These are phyloP conservation scores for Pseudogymnoascus sp. DNA, from an alignment of 2,329 filamentous ascomycete genomes.

Conservation along the genomic window DNA sequence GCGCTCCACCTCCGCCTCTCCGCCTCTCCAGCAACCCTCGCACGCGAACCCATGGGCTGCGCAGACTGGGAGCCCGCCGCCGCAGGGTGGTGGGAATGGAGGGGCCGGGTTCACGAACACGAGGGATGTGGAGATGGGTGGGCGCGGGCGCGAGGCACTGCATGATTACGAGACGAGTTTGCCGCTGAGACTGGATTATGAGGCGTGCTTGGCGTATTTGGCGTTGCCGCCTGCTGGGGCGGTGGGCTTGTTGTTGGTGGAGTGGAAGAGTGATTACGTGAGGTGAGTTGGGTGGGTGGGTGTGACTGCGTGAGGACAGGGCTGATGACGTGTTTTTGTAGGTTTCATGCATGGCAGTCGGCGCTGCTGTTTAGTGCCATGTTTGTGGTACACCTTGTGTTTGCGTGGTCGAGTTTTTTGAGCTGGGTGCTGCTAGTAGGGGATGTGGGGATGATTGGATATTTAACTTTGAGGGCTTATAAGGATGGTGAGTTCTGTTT, in stretches of 20 bases:
- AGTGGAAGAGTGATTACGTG: constrained; percentile 96
- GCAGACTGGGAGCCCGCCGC: constrained; percentile 13
- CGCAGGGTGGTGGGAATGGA: constrained; percentile 15
- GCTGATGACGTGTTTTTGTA: constrained; percentile 29
- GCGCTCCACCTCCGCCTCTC: constrained; percentile 45
- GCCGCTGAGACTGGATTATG: constrained; percentile 77
- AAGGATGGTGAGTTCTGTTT: constrained; percentile 50
- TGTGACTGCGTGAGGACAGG: not conserved
- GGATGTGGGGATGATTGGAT: constrained; percentile 69
- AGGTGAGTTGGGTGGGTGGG: constrained; percentile 46
- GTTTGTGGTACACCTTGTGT: constrained; percentile 72
- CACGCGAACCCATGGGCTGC: constrained; percentile 25
- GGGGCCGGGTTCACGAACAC: constrained; percentile 6
- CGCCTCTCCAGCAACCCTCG: constrained; percentile 44
- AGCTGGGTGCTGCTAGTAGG: constrained; percentile 74
- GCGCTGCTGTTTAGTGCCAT: constrained; percentile 69
- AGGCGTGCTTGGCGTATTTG: constrained; percentile 84
- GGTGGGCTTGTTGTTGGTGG: constrained; percentile 73
- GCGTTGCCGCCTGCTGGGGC: constrained; percentile 77
- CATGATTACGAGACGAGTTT: constrained; percentile 88
- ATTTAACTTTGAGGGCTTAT: constrained; percentile 72
- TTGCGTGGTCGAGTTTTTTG: constrained; percentile 75
- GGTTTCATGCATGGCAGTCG: constrained; percentile 95
- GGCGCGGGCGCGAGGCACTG: constrained; percentile 41
- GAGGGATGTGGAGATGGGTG: constrained; percentile 14